These are phyloP conservation scores for Phytopythium helicoides DNA, from an alignment of 352 stramenopile species.

Conservation along the genomic window DNA sequence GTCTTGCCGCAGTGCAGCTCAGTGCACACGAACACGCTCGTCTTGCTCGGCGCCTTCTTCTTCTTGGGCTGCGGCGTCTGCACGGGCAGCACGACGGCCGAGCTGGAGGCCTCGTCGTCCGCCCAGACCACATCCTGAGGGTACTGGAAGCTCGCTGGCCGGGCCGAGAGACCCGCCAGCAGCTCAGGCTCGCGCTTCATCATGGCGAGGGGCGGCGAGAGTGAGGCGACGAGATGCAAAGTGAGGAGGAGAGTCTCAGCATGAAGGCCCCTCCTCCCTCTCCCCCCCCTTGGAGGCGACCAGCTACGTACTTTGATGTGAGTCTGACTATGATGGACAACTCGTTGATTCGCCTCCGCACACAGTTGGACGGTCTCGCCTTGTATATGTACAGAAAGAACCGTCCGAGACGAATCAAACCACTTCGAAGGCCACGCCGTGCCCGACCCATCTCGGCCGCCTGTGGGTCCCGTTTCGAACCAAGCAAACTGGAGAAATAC, in stretches of 20 bases:
- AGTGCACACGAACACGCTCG: conserved; percentile 63
- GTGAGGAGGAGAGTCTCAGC: conserved; percentile 1
- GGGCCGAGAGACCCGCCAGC: neutral
- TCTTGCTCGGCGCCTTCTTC: conserved; percentile 42
- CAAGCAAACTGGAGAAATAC: too few relatives aligned
- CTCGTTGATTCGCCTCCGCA: too few relatives aligned
- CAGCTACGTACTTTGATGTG: too few relatives aligned
- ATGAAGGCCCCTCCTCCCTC: neutral
- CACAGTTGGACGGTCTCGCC: too few relatives aligned
- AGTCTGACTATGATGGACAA: too few relatives aligned
- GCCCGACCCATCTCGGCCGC: too few relatives aligned
- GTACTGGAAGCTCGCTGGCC: conserved; percentile 3
- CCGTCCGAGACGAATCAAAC: too few relatives aligned
- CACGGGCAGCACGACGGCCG: conserved; percentile 11
- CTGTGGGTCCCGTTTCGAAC: too few relatives aligned
- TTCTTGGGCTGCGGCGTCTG: conserved; percentile 8
- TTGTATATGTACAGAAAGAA: too few relatives aligned
- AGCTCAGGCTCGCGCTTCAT: conserved; percentile 8
- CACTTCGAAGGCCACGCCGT: too few relatives aligned
- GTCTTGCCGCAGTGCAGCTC: conserved; percentile 83
- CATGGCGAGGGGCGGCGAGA: neutral
- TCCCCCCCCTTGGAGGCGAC: too few relatives aligned
- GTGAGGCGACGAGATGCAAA: conserved; percentile 4
- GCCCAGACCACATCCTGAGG: neutral
- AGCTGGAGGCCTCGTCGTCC: neutral